phyloP scores from a whole-genome alignment of 805 yeast genomes.

The Lipomyces starkeyi region DNA sequence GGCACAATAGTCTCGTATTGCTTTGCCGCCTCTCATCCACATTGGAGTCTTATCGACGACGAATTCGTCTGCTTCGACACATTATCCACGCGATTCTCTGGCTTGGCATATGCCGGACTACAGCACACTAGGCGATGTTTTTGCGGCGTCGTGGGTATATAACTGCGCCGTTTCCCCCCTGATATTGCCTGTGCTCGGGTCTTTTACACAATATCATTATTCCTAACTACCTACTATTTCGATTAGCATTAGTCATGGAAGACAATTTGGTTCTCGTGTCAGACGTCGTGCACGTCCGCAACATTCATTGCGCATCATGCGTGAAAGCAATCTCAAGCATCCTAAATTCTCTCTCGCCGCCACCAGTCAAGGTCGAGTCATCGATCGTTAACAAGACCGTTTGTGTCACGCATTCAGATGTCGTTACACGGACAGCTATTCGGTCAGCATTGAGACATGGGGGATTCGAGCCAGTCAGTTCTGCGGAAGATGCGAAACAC shows the following conservation, averaged over 20 bases:
- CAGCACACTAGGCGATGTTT: not conserved
- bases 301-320: slow-evolving; percentile 40
- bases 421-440: slow-evolving; percentile 28
- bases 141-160: not conserved
- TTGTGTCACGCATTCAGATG: slow-evolving; percentile 34
- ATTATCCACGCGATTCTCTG: no score
- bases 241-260: slow-evolving; percentile 19
- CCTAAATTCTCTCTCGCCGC: slow-evolving; percentile 35
- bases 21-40: no score
- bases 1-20: not conserved
- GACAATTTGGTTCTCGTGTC: slow-evolving; percentile 24
- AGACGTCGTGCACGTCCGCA: slow-evolving; percentile 33
- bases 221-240: not conserved
- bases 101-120: no score
- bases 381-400: slow-evolving; percentile 34
- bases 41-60: no score
- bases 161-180: not conserved
- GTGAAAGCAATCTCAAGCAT: slow-evolving; percentile 33
- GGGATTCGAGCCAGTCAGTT: slow-evolving; percentile 38
- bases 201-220: not conserved
- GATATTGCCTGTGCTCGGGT: not conserved
- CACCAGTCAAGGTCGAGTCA: slow-evolving; percentile 26
- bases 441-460: slow-evolving; percentile 37
- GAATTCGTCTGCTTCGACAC: no score
- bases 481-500: slow-evolving; percentile 21